A percentile compares a stretch with the other conserved stretches of the same genome.
Conservation (phyloP, 164 flowering plant genomes). For the Hamamelis virginiana region DNA sequence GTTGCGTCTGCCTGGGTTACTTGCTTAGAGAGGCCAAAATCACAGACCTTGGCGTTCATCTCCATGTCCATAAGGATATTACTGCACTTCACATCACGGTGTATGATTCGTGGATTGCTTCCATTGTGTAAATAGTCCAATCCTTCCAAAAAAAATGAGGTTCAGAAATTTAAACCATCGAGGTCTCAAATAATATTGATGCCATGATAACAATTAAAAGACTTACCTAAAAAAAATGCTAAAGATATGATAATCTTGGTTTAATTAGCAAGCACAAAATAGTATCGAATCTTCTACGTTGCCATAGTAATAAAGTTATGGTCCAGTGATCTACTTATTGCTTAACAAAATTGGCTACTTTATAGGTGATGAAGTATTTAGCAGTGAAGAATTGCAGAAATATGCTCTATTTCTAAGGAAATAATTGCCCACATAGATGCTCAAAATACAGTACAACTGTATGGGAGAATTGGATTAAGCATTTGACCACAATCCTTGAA, state of each 20-base stretch:
- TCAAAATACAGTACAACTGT: too few species aligned
- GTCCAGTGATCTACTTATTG: neutral
- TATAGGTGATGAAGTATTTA: neutral
- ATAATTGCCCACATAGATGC: too few species aligned
- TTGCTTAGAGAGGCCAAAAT: constrained; percentile 91
- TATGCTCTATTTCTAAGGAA: too few species aligned
- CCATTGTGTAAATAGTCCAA: constrained; percentile 87
- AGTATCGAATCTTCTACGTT: neutral
- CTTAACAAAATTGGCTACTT: neutral
- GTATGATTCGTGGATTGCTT: constrained; percentile 76
- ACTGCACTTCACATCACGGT: constrained; percentile 84
- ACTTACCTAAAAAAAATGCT: too few species aligned
- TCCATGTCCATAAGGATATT: constrained; percentile 75
- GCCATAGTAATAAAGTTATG: neutral
- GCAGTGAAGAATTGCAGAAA: too few species aligned
- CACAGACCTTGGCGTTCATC: constrained; percentile 84
- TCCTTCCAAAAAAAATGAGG: constrained; percentile 38
- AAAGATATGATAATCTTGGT: too few species aligned
- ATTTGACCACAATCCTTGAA: too few species aligned
- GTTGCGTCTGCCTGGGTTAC: constrained; percentile 59
- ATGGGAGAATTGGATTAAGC: too few species aligned
- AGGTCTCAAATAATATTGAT: too few species aligned
- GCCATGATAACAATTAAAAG: too few species aligned
- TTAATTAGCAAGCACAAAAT: too few species aligned
- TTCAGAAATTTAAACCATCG: neutral